Percentiles rank a stretch among this genome's conserved stretches.
Evolutionary conservation across 768 basidiomycete genomes (phyloP).

Genomic region (Termitomyces sp.): DNA sequence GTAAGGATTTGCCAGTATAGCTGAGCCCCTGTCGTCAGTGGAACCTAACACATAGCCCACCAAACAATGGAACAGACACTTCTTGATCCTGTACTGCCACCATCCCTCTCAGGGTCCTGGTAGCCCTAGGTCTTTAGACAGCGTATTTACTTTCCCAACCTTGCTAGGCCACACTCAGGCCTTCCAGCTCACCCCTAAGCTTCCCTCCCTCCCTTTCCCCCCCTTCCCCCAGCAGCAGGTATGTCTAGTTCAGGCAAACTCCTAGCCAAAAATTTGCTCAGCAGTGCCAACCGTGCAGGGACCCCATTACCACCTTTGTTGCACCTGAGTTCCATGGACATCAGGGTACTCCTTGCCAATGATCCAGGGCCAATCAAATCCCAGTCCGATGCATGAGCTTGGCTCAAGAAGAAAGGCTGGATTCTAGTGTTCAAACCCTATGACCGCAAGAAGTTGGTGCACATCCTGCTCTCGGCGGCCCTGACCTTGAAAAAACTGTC

Average conservation of each 20-base stretch:
- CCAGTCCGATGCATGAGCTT: not conserved
- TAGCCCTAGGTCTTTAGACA: not conserved
- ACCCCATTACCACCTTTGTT: not conserved
- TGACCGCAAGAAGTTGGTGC: not conserved
- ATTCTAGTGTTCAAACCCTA: not conserved
- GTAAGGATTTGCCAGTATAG: no score
- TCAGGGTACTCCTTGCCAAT: no score
- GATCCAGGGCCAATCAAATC: not conserved
- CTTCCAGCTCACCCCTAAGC: not conserved
- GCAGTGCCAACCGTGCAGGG: not conserved
- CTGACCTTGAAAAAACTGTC: not conserved
- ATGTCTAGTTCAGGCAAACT: not conserved
- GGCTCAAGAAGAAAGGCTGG: not conserved
- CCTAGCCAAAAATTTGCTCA: not conserved
- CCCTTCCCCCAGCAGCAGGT: not conserved
- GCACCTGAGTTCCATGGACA: no score
- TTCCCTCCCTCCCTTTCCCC: not conserved
- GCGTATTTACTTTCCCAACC: not conserved
- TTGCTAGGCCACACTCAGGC: not conserved
- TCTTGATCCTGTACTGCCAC: not conserved
- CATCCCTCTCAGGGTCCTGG: not conserved
- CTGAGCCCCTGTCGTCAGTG: no score
- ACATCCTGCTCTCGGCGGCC: not conserved
- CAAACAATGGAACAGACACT: no score
- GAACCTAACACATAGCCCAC: no score